Evolutionary conservation across 495 filamentous ascomycete genomes (phyloP).

Genomic region (Aspergillus heteromorphus): DNA sequence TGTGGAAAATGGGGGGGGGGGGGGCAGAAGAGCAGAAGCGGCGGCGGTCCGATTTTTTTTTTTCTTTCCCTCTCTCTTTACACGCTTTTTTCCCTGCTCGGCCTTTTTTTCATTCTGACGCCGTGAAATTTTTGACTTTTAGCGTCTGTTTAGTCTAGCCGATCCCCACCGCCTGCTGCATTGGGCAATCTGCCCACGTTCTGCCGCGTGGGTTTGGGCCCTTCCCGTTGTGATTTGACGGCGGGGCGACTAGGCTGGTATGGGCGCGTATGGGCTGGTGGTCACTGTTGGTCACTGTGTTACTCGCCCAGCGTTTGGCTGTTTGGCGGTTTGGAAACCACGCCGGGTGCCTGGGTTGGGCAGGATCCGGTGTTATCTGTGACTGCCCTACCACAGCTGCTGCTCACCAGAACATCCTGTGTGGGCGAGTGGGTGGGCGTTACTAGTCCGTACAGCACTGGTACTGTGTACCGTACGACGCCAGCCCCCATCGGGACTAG

Average conservation of each 20-base stretch:
- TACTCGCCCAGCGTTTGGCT: too few relatives aligned
- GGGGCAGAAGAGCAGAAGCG: slow-evolving; percentile 32
- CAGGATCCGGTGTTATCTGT: not conserved
- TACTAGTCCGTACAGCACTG: not conserved
- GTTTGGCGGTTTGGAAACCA: too few relatives aligned
- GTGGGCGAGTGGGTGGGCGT: not conserved
- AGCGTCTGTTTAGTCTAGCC: slow-evolving; percentile 18
- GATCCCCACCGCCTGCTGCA: slow-evolving; percentile 17
- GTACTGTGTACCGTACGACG: not conserved
- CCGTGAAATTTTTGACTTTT: slow-evolving; percentile 22
- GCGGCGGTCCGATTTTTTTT: slow-evolving; percentile 32
- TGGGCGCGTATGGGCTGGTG: too few relatives aligned
- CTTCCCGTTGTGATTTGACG: slow-evolving; percentile 4
- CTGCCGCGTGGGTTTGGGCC: slow-evolving; percentile 2
- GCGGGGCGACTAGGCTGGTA: too few relatives aligned
- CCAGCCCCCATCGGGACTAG: not conserved
- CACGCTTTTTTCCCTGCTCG: slow-evolving; percentile 8
- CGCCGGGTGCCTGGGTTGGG: not conserved
- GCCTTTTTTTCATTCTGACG: slow-evolving; percentile 10
- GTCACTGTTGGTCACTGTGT: too few relatives aligned
- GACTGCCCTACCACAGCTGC: not conserved
- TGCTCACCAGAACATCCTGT: too few relatives aligned
- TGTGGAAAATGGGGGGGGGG: slow-evolving; percentile 32
- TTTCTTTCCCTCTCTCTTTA: slow-evolving; percentile 15
- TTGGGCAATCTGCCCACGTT: slow-evolving; percentile 2